Conservation (phyloP, 345 rosid genomes). For the Salix udensis region DNA sequence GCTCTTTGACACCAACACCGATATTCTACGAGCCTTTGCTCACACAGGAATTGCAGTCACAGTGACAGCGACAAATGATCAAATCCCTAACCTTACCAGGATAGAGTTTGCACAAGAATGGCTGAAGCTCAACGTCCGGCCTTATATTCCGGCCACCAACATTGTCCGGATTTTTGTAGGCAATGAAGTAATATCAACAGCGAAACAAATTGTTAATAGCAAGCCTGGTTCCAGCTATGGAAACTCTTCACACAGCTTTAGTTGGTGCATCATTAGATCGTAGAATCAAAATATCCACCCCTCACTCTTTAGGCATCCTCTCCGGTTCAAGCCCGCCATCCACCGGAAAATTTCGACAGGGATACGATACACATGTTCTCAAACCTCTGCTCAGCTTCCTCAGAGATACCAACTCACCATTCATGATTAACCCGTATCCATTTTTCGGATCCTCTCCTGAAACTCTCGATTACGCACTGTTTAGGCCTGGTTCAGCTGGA, state of each 20-base stretch:
- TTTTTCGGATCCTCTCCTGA: conserved; percentile 60
- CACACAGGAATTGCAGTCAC: conserved; percentile 57
- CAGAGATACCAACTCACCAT: conserved; percentile 54
- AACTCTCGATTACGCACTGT: conserved; percentile 73
- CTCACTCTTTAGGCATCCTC: conserved; percentile 75
- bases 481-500: conserved; percentile 54
- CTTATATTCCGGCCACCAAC: conserved; percentile 58
- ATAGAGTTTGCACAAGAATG: conserved; percentile 54
- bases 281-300: conserved; percentile 69
- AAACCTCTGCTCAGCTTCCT: conserved; percentile 78
- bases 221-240: conserved; percentile 67
- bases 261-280: conserved; percentile 50
- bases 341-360: conserved; percentile 56
- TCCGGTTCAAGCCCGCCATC: conserved; percentile 70
- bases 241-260: conserved; percentile 64
- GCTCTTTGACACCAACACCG: conserved; percentile 60
- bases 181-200: conserved; percentile 69
- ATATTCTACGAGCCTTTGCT: conserved; percentile 61
- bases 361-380: conserved; percentile 56
- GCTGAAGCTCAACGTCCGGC: conserved; percentile 50
- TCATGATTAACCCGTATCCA: conserved; percentile 82
- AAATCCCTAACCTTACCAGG: conserved; percentile 59
- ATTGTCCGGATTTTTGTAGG: conserved; percentile 76
- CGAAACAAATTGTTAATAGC: conserved; percentile 38
- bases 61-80: conserved; percentile 62